phyloP scores from a whole-genome alignment of 2,329 filamentous ascomycete species.

The Fusarium sp. region DNA sequence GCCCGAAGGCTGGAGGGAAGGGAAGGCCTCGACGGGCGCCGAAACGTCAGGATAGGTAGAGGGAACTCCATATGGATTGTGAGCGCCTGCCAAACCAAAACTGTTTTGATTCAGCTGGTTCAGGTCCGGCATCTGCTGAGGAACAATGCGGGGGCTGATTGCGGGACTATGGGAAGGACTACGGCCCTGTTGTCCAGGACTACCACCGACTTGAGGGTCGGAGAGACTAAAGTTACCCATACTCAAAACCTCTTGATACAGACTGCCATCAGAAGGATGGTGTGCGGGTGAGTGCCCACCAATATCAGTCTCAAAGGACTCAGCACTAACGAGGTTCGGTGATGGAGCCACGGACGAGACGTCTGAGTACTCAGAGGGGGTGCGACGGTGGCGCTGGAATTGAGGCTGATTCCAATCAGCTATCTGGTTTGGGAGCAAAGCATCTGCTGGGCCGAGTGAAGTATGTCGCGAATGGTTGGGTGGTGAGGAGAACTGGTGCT shows the following conservation, averaged over 20 bases:
- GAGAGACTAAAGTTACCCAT: conserved; percentile 84
- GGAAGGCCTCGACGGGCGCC: conserved; percentile 59
- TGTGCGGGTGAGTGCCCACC: conserved; percentile 82
- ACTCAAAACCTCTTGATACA: conserved; percentile 80
- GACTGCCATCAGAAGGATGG: conserved; percentile 71
- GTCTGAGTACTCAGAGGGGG: conserved; percentile 91
- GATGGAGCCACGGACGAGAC: conserved; percentile 87
- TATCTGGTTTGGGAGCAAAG: conserved; percentile 61
- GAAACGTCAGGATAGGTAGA: conserved; percentile 50
- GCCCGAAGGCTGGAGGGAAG: conserved; percentile 57
- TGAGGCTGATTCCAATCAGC: conserved; percentile 63
- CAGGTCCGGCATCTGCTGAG: conserved; percentile 63
- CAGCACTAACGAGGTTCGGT: conserved; percentile 79
- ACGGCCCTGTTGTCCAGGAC: conserved; percentile 72
- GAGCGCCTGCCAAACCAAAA: conserved; percentile 55
- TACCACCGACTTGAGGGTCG: conserved; percentile 71
- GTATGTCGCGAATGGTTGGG: conserved; percentile 63
- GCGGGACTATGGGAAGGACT: conserved; percentile 81
- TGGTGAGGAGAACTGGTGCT: conserved; percentile 62
- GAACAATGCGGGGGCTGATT: conserved; percentile 68
- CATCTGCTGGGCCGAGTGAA: conserved; percentile 65
- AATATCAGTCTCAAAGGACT: conserved; percentile 78
- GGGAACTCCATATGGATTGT: conserved; percentile 49
- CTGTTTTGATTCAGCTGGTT: conserved; percentile 57
- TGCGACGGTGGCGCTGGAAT: conserved; percentile 84